Conservation (phyloP, 805 yeast species). For the Lipomyces orientalis region DNA sequence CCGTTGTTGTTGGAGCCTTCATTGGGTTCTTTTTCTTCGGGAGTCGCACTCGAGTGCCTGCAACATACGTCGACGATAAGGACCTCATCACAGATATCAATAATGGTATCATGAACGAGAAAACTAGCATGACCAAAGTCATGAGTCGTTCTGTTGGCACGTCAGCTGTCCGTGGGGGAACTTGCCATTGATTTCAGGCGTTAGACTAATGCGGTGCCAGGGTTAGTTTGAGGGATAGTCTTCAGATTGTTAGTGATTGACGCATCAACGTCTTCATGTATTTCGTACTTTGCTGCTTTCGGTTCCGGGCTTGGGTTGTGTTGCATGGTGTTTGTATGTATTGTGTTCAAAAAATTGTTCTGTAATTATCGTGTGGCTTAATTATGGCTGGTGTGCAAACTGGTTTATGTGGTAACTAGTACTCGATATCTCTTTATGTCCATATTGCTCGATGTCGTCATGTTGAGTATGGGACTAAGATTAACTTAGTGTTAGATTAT, state of each 20-base stretch:
- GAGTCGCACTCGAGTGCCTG: conserved; percentile 27
- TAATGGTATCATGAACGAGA: conserved; percentile 9
- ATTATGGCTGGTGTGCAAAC: not conserved
- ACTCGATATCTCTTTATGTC: no score
- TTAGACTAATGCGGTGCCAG: no score
- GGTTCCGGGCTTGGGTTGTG: not conserved
- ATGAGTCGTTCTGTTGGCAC: conserved; percentile 24
- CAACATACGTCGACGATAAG: conserved; percentile 11
- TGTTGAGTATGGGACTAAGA: no score
- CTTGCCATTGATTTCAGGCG: conserved; percentile 26
- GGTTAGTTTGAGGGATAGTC: no score
- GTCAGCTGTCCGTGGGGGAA: conserved; percentile 33
- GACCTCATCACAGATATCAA: conserved; percentile 11
- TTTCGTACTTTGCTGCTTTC: not conserved
- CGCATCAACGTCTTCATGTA: not conserved
- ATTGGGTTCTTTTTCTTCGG: conserved; percentile 35
- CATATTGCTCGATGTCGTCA: no score
- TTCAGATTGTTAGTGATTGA: not conserved
- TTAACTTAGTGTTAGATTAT: no score
- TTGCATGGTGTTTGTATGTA: not conserved
- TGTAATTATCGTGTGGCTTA: not conserved
- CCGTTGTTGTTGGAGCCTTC: conserved; percentile 36
- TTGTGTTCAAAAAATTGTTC: not conserved
- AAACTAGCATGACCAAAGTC: conserved; percentile 1
- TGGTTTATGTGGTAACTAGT: no score